Conservation (phyloP, 2,329 filamentous ascomycete genomes). For the Diaporthe ampelina region DNA sequence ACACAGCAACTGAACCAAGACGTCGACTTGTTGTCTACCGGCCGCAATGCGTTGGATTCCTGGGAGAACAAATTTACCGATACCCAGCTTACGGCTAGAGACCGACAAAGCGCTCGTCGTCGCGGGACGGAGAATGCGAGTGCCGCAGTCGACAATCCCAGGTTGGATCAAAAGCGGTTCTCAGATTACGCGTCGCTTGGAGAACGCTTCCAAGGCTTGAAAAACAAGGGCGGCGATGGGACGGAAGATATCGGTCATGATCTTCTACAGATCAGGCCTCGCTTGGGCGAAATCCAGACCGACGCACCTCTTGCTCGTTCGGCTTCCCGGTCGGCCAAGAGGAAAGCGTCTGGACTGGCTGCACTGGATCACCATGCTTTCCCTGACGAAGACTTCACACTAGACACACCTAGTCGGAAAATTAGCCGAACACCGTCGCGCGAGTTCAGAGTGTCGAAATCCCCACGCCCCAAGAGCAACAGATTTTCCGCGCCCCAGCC, state of each 20-base stretch:
- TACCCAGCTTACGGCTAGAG: conserved; percentile 46
- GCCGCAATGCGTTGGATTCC: conserved; percentile 35
- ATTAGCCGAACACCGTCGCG: conserved; percentile 18
- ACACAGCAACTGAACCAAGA: conserved; percentile 45
- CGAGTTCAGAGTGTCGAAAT: conserved; percentile 23
- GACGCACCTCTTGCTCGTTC: conserved; percentile 28
- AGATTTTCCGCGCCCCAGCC: conserved; percentile 1
- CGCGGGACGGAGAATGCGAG: conserved; percentile 39
- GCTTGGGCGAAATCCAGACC: conserved; percentile 20
- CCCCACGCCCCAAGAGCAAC: conserved; percentile 13
- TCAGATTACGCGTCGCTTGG: conserved; percentile 21
- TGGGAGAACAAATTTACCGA: conserved; percentile 51
- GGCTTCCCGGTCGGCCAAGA: conserved; percentile 33
- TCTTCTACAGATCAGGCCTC: conserved; percentile 34
- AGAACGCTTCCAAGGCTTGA: conserved; percentile 27
- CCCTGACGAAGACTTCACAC: conserved; percentile 4
- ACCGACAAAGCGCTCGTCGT: conserved; percentile 44
- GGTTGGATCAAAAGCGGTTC: conserved; percentile 41
- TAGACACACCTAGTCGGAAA: conserved; percentile 28
- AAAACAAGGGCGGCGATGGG: conserved; percentile 15
- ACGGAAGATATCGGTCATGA: conserved; percentile 35
- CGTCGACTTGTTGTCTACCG: conserved; percentile 45
- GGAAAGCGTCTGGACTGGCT: conserved; percentile 28
- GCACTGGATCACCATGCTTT: not conserved
- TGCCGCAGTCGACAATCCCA: conserved; percentile 39